Percentiles rank a stretch among this genome's conserved stretches.
phyloP scores from a whole-genome alignment of 768 basidiomycete genomes.

The Serendipita vermifera region DNA sequence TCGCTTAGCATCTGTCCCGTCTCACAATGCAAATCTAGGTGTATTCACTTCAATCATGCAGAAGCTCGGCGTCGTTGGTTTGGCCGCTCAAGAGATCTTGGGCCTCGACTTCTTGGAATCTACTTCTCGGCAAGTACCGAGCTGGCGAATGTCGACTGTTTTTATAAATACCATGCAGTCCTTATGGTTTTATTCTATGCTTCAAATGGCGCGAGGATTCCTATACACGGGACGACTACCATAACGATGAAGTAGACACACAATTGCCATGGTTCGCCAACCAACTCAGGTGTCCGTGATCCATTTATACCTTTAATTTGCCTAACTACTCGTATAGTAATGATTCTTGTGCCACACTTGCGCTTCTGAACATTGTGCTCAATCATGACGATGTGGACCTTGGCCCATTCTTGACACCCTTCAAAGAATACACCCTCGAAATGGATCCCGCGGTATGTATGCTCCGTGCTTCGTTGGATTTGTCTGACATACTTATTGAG shows the following conservation, averaged over 20 bases:
- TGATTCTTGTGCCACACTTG: slow-evolving; percentile 52
- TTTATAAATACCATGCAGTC: slow-evolving; percentile 19
- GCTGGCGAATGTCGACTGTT: neutral
- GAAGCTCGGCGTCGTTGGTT: slow-evolving; percentile 37
- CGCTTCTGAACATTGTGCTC: slow-evolving; percentile 45
- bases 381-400: slow-evolving; percentile 43
- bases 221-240: slow-evolving; percentile 30
- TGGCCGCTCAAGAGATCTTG: slow-evolving; percentile 47
- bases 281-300: slow-evolving; percentile 31
- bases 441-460: slow-evolving; percentile 46
- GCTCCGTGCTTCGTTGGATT: neutral
- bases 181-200: slow-evolving; percentile 50
- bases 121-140: neutral
- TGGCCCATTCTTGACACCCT: slow-evolving; percentile 31
- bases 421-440: slow-evolving; percentile 37
- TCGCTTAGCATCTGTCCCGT: too few species aligned
- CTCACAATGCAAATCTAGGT: too few species aligned
- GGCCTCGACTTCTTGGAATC: slow-evolving; percentile 34
- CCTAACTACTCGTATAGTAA: slow-evolving; percentile 23
- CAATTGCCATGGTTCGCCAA: slow-evolving; percentile 50
- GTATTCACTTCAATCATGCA: slow-evolving; percentile 48
- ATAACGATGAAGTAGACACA: slow-evolving; percentile 27
- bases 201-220: slow-evolving; percentile 43
- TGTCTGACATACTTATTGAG: neutral
- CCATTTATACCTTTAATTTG: neutral